Percentiles rank a stretch among this genome's conserved stretches.
These are phyloP conservation scores for Cladophialophora carrionii DNA, from an alignment of 2,329 filamentous ascomycete genomes.

Conservation along the genomic window DNA sequence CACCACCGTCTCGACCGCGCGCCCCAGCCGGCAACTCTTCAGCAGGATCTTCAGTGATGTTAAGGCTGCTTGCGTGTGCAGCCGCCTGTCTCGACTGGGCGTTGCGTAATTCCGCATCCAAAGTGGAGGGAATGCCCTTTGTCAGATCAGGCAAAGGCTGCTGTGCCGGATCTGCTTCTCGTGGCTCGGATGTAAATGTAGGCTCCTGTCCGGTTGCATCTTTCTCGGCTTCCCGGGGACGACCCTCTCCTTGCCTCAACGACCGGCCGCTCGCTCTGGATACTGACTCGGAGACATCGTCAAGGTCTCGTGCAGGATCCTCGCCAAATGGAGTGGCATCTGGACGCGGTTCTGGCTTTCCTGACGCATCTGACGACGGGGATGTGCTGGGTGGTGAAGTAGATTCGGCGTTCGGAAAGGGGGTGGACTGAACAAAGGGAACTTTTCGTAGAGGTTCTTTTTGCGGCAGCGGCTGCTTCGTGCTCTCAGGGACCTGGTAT, in stretches of 20 bases:
- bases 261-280: conserved; percentile 24
- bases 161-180: conserved; percentile 47
- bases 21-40: conserved; percentile 55
- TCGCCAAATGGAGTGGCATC: conserved; percentile 23
- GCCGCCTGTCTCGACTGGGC: conserved; percentile 46
- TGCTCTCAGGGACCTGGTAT: conserved; percentile 33
- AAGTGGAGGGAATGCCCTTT: conserved; percentile 90
- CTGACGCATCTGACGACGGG: background rate
- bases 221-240: background rate
- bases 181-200: background rate
- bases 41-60: conserved; percentile 58
- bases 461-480: conserved; percentile 13
- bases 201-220: conserved; percentile 7
- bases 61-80: conserved; percentile 47
- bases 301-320: conserved; percentile 28
- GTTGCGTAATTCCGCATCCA: conserved; percentile 71
- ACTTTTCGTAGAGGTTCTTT: conserved; percentile 29
- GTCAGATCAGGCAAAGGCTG: conserved; percentile 85
- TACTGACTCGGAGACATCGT: conserved; percentile 32
- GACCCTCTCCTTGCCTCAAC: conserved; percentile 15
- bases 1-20: conserved; percentile 61
- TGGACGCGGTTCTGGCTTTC: conserved; percentile 2
- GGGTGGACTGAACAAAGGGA: conserved; percentile 18
- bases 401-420: conserved; percentile 12
- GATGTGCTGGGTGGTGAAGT: conserved; percentile 8